phyloP scores from a whole-genome alignment of 2,329 filamentous ascomycete species.

The Chalaropsis thielavioides region DNA sequence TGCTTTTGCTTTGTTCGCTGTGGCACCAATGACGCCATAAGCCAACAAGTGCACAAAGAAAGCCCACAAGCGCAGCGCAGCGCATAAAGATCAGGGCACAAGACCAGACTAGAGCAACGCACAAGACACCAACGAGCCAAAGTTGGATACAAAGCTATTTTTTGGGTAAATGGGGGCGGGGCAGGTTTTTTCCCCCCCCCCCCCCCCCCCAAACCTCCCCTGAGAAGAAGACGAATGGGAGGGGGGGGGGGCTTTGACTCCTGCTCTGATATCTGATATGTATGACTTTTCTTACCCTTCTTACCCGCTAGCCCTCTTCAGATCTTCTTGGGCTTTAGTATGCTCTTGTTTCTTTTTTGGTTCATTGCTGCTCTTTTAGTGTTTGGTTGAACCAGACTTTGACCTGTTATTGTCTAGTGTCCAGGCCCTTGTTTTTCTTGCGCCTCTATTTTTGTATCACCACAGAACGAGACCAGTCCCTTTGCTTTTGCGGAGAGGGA shows the following conservation, averaged over 20 bases:
- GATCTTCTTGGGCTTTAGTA: background rate
- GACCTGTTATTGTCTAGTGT: background rate
- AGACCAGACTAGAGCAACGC: background rate
- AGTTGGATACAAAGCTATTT: background rate
- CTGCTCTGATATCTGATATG: background rate
- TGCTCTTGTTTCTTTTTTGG: background rate
- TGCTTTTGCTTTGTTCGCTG: no score
- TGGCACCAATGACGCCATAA: constrained; percentile 2
- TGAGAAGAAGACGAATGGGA: no score
- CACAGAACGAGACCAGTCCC: background rate
- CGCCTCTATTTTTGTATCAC: background rate
- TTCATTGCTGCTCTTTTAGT: background rate
- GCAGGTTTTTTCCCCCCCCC: no score
- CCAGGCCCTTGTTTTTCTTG: background rate
- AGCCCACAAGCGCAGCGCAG: no score
- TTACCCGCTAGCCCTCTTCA: background rate
- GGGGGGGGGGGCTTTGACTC: no score
- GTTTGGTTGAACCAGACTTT: background rate
- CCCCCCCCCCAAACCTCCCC: no score
- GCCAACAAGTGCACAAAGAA: no score
- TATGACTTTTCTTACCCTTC: background rate
- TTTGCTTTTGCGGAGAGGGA: background rate
- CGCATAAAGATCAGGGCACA: no score
- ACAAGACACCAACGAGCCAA: background rate
- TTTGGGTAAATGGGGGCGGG: no score